phyloP scores from a whole-genome alignment of 805 yeast genomes.

The Teunomyces gatunensis region DNA sequence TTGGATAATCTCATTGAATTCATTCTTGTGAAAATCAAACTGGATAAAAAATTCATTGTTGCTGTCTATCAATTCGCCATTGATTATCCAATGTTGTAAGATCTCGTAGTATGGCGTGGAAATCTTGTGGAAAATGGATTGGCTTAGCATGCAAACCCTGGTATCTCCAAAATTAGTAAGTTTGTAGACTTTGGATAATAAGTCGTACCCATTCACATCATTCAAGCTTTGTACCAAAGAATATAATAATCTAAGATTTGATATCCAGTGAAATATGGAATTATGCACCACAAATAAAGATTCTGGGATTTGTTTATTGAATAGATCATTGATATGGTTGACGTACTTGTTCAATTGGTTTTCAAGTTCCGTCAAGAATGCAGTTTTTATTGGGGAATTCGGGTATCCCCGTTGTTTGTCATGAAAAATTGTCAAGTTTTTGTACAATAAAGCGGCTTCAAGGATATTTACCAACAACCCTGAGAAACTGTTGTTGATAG shows the following conservation, averaged over 20 bases:
- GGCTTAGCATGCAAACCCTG: slow-evolving; percentile 43
- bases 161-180: slow-evolving; percentile 65
- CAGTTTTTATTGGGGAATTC: slow-evolving; percentile 57
- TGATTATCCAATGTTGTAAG: slow-evolving; percentile 62
- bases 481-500: slow-evolving; percentile 54
- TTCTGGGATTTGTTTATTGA: slow-evolving; percentile 21
- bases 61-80: slow-evolving; percentile 59
- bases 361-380: slow-evolving; percentile 53
- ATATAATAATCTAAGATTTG: slow-evolving; percentile 56
- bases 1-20: slow-evolving; percentile 34
- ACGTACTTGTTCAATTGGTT: slow-evolving; percentile 34
- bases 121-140: slow-evolving; percentile 42
- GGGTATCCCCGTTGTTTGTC: slow-evolving; percentile 23
- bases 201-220: slow-evolving; percentile 43
- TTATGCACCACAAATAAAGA: slow-evolving; percentile 37
- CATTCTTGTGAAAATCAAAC: slow-evolving; percentile 26
- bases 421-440: slow-evolving; percentile 36
- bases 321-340: slow-evolving; percentile 32
- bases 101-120: slow-evolving; percentile 60
- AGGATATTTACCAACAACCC: slow-evolving; percentile 54
- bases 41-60: slow-evolving; percentile 62
- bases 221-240: slow-evolving; percentile 37
- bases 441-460: slow-evolving; percentile 73
- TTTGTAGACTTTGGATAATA: slow-evolving; percentile 51
- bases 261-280: slow-evolving; percentile 48